Percentiles rank a stretch among this genome's conserved stretches.
phyloP scores from a whole-genome alignment of 2,329 filamentous ascomycete species.

The Endothia cerciana region DNA sequence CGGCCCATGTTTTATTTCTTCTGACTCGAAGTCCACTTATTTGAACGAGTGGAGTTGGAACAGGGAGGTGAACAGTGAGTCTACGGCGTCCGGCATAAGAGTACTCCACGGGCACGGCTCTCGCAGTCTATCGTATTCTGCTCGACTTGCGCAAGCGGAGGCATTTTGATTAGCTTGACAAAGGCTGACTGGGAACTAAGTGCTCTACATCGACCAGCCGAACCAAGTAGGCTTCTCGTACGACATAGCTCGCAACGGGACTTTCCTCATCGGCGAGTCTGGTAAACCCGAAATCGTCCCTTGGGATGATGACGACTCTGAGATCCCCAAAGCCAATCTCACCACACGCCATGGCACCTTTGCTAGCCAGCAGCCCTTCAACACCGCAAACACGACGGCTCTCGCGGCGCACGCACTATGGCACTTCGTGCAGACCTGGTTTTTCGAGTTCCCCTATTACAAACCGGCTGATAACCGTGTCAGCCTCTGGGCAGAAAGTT shows the following conservation, averaged over 20 bases:
- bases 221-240: slow-evolving; percentile 32
- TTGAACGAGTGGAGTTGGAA: slow-evolving; percentile 64
- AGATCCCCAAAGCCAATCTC: slow-evolving; percentile 41
- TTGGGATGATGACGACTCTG: slow-evolving; percentile 39
- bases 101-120: too few relatives aligned
- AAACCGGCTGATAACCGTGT: slow-evolving; percentile 43
- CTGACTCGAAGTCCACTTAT: slow-evolving; percentile 52
- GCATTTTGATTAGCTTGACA: background rate
- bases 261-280: background rate
- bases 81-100: background rate
- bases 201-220: slow-evolving; percentile 67
- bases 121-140: background rate
- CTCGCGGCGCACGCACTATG: slow-evolving; percentile 59
- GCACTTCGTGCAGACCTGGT: slow-evolving; percentile 64
- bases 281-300: slow-evolving; percentile 24
- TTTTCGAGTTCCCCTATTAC: slow-evolving; percentile 59
- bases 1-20: slow-evolving; percentile 57
- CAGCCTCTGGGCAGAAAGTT: slow-evolving; percentile 30
- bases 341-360: slow-evolving; percentile 43
- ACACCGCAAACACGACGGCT: slow-evolving; percentile 52
- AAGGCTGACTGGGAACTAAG: slow-evolving; percentile 41
- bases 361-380: slow-evolving; percentile 42
- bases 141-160: too few relatives aligned
- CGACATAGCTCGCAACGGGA: slow-evolving; percentile 26
- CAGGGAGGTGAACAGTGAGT: slow-evolving; percentile 47